phyloP scores from a whole-genome alignment of 2,329 filamentous ascomycete species.

The Xylaria sp. region DNA sequence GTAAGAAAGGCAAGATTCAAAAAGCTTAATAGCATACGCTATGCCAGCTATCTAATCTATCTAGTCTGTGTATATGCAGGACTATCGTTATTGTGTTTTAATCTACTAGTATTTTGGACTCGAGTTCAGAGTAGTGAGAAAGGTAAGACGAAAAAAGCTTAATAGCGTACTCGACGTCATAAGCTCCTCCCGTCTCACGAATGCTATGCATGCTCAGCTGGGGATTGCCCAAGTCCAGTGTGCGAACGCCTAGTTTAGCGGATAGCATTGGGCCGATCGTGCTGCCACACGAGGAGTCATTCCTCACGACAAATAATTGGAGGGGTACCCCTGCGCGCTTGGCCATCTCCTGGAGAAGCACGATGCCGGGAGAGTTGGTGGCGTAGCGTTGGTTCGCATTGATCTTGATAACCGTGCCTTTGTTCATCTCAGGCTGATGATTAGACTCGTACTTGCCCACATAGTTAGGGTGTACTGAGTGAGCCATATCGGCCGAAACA shows the following conservation, averaged over 20 bases:
- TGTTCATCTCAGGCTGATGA: slow-evolving; percentile 94
- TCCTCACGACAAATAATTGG: slow-evolving; percentile 94
- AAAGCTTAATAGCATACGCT: too few species aligned
- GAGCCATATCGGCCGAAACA: slow-evolving; percentile 96
- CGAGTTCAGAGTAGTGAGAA: slow-evolving; percentile 79
- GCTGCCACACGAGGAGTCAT: slow-evolving; percentile 92
- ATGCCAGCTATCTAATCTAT: background rate
- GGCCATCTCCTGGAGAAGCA: slow-evolving; percentile 87
- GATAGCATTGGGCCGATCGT: slow-evolving; percentile 98
- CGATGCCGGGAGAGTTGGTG: slow-evolving; percentile 94
- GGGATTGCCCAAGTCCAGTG: slow-evolving; percentile 90
- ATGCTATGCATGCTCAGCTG: slow-evolving; percentile 98
- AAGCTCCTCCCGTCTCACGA: slow-evolving; percentile 85
- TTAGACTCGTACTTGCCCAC: slow-evolving; percentile 86
- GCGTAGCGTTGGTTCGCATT: slow-evolving; percentile 98
- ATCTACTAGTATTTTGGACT: slow-evolving; percentile 84
- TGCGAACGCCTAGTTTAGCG: slow-evolving; percentile 83
- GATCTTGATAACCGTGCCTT: slow-evolving; percentile 95
- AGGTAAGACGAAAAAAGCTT: slow-evolving; percentile 89
- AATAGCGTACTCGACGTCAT: slow-evolving; percentile 86
- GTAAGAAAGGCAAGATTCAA: too few species aligned
- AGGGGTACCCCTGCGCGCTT: slow-evolving; percentile 77
- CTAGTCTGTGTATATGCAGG: background rate
- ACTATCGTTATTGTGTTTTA: slow-evolving; percentile 45
- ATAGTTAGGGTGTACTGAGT: slow-evolving; percentile 96